Base-by-base conservation (phyloP, 352 stramenopile species). In the Pythium scleroteichum region DNA sequence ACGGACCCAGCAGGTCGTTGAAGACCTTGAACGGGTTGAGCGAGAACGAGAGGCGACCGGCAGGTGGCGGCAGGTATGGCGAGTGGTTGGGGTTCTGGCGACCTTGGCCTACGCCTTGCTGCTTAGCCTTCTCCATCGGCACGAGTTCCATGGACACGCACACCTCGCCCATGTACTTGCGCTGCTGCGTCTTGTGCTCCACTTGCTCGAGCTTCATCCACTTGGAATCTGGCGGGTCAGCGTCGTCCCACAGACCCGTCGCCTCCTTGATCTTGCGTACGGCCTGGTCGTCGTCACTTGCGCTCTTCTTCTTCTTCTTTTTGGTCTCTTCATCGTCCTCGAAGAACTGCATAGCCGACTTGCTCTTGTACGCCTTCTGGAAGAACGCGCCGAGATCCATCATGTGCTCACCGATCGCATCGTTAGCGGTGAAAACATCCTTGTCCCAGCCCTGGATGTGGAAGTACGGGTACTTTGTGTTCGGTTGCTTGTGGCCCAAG, bases 361-460 rank as follows among this genome's bases (percentile, higher is more conserved):
- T 92, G 14, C 68, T 55, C 71, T 93, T 92, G 74, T 95, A 95
- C 19, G 79, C 88, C 29, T 76, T 78, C 23, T 88, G 79, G 68
- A 96, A 94, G 49, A 76, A 77, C 4, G 62, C 46, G n/a, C 74
- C 71, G 6, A 97, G 67, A 38, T 96, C 81, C 44, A 97, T 53
- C 58, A 90, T 88, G 48, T 83, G 72, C 66, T 97, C 88, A 14
- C 86, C 93, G 69, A 97, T 96, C 52, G 88, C 84, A 68, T 98
- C 93, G 67, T 95, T 97, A 26, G 85, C 91, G 14, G 94, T 95
- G 27, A 98, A 76, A 26, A 98, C 72, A 59, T 98, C 94, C 68
- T 97, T 94, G 68, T 98, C 94, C 94, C 94, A 98, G 40, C 94
- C 84, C 62, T 97, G 91, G 27, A 98, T 77, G 59, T 97, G 87